Conservation (phyloP, 345 rosid genomes). For the Aquilaria sinensis region DNA sequence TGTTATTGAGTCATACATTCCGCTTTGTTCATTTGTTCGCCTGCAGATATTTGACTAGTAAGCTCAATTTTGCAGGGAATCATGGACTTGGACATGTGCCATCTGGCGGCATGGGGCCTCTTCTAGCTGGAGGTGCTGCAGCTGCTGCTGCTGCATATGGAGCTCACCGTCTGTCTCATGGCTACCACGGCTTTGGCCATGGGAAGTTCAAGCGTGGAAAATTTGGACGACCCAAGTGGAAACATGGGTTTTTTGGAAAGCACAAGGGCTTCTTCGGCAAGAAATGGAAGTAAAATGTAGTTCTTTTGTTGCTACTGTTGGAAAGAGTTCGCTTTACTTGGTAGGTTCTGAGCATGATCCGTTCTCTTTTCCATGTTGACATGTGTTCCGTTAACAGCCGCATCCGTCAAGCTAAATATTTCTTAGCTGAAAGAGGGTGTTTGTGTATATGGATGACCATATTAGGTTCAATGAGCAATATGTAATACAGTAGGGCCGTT, state of each 20-base stretch:
- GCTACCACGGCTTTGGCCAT: conserved; percentile 50
- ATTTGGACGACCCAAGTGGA: conserved; percentile 52
- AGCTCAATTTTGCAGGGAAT: conserved; percentile 21
- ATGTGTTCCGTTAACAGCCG: no score
- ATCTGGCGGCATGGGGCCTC: conserved; percentile 43
- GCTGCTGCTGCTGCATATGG: conserved; percentile 69
- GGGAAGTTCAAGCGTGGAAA: conserved; percentile 73
- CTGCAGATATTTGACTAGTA: conserved; percentile 7
- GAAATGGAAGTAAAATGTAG: conserved; percentile 46
- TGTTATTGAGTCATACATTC: background rate
- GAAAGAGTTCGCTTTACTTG: no score
- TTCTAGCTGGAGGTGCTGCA: conserved; percentile 68
- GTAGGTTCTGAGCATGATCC: no score
- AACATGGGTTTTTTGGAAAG: conserved; percentile 61
- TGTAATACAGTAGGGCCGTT: no score
- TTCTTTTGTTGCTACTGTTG: no score
- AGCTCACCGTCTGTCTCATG: conserved; percentile 62
- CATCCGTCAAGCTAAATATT: no score
- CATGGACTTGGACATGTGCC: conserved; percentile 22
- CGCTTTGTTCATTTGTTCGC: background rate
- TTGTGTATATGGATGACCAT: no score
- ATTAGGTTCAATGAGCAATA: no score
- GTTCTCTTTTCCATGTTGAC: no score
- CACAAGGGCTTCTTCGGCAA: conserved; percentile 52
- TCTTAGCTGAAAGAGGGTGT: no score